Percentiles rank a stretch among this genome's conserved stretches.
Conservation (phyloP, 2,329 filamentous ascomycete species). For the Teratosphaeria destructans region DNA sequence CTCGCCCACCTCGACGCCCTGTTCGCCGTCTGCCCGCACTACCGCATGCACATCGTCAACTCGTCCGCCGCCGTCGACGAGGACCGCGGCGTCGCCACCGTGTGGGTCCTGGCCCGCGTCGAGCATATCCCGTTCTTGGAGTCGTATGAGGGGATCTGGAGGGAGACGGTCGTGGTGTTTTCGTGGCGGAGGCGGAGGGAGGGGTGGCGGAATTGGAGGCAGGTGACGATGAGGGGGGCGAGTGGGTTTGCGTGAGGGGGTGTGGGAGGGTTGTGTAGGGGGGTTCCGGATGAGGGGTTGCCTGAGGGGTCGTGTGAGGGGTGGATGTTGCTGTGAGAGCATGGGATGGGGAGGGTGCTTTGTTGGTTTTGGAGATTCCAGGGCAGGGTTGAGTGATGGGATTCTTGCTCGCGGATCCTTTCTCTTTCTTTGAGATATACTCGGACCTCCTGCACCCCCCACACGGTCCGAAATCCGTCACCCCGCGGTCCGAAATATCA, state of each 20-base stretch:
- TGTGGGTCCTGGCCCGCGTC: background rate
- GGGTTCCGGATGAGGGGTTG: too few species aligned
- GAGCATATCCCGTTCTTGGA: background rate
- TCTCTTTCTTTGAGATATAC: too few species aligned
- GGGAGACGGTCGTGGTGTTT: background rate
- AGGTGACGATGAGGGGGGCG: background rate
- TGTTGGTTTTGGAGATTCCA: too few species aligned
- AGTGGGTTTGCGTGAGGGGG: background rate
- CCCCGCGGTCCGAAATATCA: too few species aligned
- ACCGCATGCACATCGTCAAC: background rate
- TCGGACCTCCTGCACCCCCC: too few species aligned
- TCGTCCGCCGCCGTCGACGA: background rate
- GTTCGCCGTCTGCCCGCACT: background rate
- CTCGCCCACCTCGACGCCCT: background rate
- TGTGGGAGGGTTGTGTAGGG: background rate
- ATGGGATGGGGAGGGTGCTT: too few species aligned
- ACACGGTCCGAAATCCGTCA: too few species aligned
- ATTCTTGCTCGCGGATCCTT: too few species aligned
- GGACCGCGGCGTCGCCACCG: background rate
- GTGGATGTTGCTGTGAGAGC: too few species aligned
- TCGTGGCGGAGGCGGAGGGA: background rate
- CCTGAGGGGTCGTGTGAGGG: too few species aligned
- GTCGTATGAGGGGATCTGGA: background rate
- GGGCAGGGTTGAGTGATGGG: too few species aligned
- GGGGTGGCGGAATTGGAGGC: background rate